phyloP scores from a whole-genome alignment of 805 yeast species.

The Grigorovia yakushimaensis region DNA sequence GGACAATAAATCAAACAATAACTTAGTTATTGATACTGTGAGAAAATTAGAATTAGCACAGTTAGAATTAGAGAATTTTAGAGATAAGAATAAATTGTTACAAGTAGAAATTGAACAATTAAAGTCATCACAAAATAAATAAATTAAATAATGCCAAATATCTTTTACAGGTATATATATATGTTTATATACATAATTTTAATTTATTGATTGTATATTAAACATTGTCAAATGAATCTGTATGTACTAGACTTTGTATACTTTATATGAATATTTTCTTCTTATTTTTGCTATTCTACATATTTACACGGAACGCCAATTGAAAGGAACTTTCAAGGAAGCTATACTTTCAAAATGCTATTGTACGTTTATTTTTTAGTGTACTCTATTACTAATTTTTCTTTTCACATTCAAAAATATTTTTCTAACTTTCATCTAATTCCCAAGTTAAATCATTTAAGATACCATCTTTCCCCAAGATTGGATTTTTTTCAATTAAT shows the following conservation, averaged over 20 bases:
- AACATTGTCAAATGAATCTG: too few relatives aligned
- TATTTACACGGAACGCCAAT: too few relatives aligned
- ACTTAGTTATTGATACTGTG: conserved; percentile 50
- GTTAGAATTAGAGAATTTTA: conserved; percentile 55
- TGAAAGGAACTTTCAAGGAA: too few relatives aligned
- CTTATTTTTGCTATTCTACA: too few relatives aligned
- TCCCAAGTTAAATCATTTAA: background rate
- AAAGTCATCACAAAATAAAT: conserved; percentile 19
- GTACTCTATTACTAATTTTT: too few relatives aligned
- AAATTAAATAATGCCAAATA: background rate
- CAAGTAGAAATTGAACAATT: conserved; percentile 61
- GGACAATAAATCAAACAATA: background rate
- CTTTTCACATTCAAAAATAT: too few relatives aligned
- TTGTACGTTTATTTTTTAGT: too few relatives aligned
- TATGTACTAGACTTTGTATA: too few relatives aligned
- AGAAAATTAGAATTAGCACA: conserved; percentile 68
- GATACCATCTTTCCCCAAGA: background rate
- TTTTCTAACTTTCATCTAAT: background rate
- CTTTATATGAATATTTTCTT: too few relatives aligned
- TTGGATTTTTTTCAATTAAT: conserved; percentile 18
- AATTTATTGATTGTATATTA: too few relatives aligned
- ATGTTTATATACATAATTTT: background rate
- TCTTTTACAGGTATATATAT: too few relatives aligned
- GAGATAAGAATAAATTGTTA: conserved; percentile 44
- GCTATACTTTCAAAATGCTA: too few relatives aligned